Evolutionary conservation across 2,329 filamentous ascomycete species (phyloP).

Genomic region (Cytospora piceae): DNA sequence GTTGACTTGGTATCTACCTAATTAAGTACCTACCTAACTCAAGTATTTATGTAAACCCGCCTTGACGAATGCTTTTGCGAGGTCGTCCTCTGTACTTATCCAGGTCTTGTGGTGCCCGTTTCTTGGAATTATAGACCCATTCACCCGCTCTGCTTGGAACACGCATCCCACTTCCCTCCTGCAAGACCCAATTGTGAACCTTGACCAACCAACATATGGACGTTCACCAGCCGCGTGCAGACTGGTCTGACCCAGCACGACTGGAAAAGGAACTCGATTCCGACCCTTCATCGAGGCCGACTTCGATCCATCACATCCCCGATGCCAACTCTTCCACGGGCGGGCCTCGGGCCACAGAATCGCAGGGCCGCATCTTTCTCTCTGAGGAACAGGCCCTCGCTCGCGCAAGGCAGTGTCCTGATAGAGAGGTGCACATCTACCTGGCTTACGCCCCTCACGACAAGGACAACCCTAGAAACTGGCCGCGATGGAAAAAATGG

Average conservation of each 20-base stretch:
- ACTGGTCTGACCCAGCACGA: conserved; percentile 4
- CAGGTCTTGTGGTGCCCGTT: too few species aligned
- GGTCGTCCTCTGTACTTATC: too few species aligned
- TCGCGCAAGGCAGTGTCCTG: conserved; percentile 7
- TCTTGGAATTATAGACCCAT: too few species aligned
- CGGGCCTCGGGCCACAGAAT: too few species aligned
- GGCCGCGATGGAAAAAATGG: conserved; percentile 19
- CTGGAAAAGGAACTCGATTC: conserved; percentile 10
- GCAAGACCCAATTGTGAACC: not conserved
- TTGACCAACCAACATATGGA: conserved; percentile 8
- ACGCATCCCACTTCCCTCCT: not conserved
- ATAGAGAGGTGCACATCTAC: conserved; percentile 13
- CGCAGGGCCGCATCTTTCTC: not conserved
- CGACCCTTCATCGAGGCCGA: not conserved
- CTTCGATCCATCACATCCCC: not conserved
- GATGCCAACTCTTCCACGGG: not conserved
- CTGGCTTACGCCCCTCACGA: conserved; percentile 11
- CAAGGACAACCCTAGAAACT: conserved; percentile 23
- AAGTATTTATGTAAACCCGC: too few species aligned
- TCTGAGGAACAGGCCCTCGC: conserved; percentile 18
- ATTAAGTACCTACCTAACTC: too few species aligned
- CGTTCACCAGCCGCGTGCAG: not conserved
- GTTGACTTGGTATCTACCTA: too few species aligned
- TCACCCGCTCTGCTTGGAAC: too few species aligned
- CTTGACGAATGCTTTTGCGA: too few species aligned